phyloP scores from a whole-genome alignment of 768 basidiomycete species.

The Amanita subjunquillea region DNA sequence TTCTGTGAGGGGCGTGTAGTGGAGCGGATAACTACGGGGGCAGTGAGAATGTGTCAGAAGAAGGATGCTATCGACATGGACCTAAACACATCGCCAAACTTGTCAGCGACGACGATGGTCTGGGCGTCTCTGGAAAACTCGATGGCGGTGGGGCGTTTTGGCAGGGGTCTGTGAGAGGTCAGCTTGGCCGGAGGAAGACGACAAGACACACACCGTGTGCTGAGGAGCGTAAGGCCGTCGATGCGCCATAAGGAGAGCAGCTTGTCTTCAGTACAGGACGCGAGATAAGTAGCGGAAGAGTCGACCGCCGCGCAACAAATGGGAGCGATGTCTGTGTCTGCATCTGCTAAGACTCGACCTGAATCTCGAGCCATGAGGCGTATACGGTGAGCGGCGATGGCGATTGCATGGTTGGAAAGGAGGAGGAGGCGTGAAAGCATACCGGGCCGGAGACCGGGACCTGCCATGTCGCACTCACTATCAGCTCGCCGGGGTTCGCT shows the following conservation, averaged over 20 bases:
- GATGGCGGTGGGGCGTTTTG: slow-evolving; percentile 73
- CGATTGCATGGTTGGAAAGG: slow-evolving; percentile 23
- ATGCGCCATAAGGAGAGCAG: slow-evolving; percentile 65
- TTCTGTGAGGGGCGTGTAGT: slow-evolving; percentile 20
- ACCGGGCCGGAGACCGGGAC: background rate
- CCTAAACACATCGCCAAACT: slow-evolving; percentile 93
- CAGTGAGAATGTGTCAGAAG: background rate
- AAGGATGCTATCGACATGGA: slow-evolving; percentile 16
- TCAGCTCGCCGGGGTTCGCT: slow-evolving; percentile 56
- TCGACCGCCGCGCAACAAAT: slow-evolving; percentile 52
- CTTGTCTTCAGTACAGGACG: slow-evolving; percentile 75
- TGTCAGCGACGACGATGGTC: slow-evolving; percentile 79
- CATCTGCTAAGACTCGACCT: slow-evolving; percentile 13
- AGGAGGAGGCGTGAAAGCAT: slow-evolving; percentile 32
- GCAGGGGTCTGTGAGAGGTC: slow-evolving; percentile 23
- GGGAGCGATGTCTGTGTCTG: slow-evolving; percentile 30
- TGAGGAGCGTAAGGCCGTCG: slow-evolving; percentile 43
- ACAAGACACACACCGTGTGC: slow-evolving; percentile 42
- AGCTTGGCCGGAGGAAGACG: background rate
- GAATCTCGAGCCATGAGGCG: slow-evolving; percentile 50
- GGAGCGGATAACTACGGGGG: slow-evolving; percentile 48
- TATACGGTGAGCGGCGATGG: slow-evolving; percentile 51
- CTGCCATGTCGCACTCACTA: slow-evolving; percentile 16
- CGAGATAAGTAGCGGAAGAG: slow-evolving; percentile 32
- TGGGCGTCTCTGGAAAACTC: slow-evolving; percentile 49